Conservation (phyloP, 805 yeast genomes). For the Starmerella powellii region DNA sequence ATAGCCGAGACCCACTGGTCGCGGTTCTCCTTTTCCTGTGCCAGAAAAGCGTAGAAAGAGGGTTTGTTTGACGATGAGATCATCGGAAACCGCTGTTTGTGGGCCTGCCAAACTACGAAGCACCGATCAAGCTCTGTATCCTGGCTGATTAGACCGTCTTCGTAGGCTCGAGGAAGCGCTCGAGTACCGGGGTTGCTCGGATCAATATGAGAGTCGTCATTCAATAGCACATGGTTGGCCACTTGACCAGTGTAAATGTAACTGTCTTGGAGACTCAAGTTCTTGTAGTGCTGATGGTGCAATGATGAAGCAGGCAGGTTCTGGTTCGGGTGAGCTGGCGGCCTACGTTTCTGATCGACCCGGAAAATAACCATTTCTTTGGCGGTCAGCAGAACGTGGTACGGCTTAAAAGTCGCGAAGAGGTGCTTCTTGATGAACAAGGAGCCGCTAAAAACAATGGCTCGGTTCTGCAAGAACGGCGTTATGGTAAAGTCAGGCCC, state of each 20-base stretch:
- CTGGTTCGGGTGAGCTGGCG: slow-evolving; percentile 25
- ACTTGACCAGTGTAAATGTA: slow-evolving; percentile 64
- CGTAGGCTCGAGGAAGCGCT: slow-evolving; percentile 57
- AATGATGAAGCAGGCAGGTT: slow-evolving; percentile 34
- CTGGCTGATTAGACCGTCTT: slow-evolving; percentile 72
- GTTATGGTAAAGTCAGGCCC: slow-evolving; percentile 26
- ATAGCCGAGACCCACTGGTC: slow-evolving; percentile 62
- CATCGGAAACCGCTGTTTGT: slow-evolving; percentile 34
- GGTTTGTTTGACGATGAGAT: slow-evolving; percentile 55
- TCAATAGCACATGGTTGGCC: slow-evolving; percentile 45
- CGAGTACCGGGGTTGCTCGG: slow-evolving; percentile 42
- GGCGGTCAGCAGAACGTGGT: slow-evolving; percentile 54
- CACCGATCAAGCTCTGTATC: slow-evolving; percentile 68
- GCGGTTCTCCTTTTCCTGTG: slow-evolving; percentile 68
- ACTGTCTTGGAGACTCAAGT: slow-evolving; percentile 53
- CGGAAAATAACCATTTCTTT: slow-evolving; percentile 51
- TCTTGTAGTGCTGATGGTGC: slow-evolving; percentile 40
- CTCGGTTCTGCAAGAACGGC: slow-evolving; percentile 45
- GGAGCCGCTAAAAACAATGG: slow-evolving; percentile 51
- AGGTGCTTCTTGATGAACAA: slow-evolving; percentile 59
- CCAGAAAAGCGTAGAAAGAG: slow-evolving; percentile 57
- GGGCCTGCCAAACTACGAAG: slow-evolving; percentile 64
- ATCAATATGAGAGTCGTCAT: slow-evolving; percentile 37
- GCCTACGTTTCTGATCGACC: slow-evolving; percentile 4
- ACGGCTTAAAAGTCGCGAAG: slow-evolving; percentile 52